A percentile compares a stretch with the other conserved stretches of the same genome.
Evolutionary conservation across 176 grass and related monocot genomes (phyloP).

Genomic region (Luzula sylvatica): DNA sequence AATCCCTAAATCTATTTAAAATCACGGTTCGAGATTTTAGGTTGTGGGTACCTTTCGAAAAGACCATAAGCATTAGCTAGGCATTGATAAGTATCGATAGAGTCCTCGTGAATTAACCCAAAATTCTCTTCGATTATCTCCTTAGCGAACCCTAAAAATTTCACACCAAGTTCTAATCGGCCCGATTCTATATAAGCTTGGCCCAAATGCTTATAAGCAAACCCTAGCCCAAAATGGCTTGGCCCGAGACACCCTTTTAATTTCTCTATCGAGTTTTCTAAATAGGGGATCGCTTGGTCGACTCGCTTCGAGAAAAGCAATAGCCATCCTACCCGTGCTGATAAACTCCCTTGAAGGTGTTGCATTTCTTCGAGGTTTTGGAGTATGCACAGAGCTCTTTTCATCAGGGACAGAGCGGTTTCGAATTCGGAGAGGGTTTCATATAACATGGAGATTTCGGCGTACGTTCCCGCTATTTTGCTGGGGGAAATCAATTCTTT

Average conservation of each 20-base stretch:
- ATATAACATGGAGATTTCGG: slow-evolving; percentile 47
- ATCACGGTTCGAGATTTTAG: no score
- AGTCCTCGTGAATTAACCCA: slow-evolving; percentile 46
- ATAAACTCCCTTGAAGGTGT: slow-evolving; percentile 50
- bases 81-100: slow-evolving; percentile 46
- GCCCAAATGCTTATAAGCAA: slow-evolving; percentile 63
- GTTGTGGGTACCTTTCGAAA: slow-evolving; percentile 59
- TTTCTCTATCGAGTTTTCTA: slow-evolving; percentile 49
- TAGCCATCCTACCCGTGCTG: slow-evolving; percentile 56
- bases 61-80: slow-evolving; percentile 65
- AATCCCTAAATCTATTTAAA: not conserved
- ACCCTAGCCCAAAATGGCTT: slow-evolving; percentile 58
- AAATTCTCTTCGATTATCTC: slow-evolving; percentile 48
- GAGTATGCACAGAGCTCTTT: slow-evolving; percentile 40
- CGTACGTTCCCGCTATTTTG: slow-evolving; percentile 32
- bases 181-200: slow-evolving; percentile 37
- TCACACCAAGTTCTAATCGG: slow-evolving; percentile 31
- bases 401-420: slow-evolving; percentile 55
- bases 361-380: slow-evolving; percentile 35
- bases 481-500: slow-evolving; percentile 18
- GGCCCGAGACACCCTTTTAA: slow-evolving; percentile 59
- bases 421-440: slow-evolving; percentile 54
- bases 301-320: slow-evolving; percentile 40
- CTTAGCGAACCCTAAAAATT: slow-evolving; percentile 33
- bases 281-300: slow-evolving; percentile 49